These are phyloP conservation scores for Aleurites moluccanus DNA, from an alignment of 441 rosid genomes.

Conservation along the genomic window DNA sequence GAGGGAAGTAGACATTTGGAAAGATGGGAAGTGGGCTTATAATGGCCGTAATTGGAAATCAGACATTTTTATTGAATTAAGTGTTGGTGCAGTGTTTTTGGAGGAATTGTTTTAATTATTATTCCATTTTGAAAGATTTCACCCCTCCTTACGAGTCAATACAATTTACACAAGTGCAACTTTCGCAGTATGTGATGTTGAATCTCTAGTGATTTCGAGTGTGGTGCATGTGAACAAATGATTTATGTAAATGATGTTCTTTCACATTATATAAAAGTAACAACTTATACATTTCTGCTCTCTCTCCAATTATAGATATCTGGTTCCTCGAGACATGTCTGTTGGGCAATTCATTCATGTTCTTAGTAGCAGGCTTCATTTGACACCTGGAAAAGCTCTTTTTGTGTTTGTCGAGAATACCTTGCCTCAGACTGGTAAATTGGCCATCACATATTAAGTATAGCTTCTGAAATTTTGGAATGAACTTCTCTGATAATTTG, in stretches of 20 bases:
- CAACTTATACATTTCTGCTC: neutral
- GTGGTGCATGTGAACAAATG: too few relatives aligned
- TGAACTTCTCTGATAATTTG: neutral
- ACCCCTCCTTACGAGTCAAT: too few relatives aligned
- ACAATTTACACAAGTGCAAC: neutral
- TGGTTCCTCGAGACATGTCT: conserved; percentile 86
- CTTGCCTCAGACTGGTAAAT: conserved; percentile 70
- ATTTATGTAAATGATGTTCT: neutral
- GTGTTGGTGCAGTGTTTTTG: neutral
- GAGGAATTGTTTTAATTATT: neutral
- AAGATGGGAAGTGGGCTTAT: too few relatives aligned
- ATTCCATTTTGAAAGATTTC: neutral
- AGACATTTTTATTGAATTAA: neutral
- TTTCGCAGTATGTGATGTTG: conserved; percentile 12
- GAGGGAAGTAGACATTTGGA: neutral
- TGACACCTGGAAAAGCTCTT: conserved; percentile 77
- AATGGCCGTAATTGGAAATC: too few relatives aligned
- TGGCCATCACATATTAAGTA: neutral
- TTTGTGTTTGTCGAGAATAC: conserved; percentile 83
- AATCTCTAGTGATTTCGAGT: conserved; percentile 11
- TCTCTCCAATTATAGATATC: conserved; percentile 45
- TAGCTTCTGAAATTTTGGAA: too few relatives aligned
- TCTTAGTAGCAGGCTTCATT: conserved; percentile 59
- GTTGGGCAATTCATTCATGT: conserved; percentile 91
- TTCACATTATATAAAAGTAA: neutral